Evolutionary conservation across 257 asterid genomes (phyloP).

Genomic region (Petunia secreta): DNA sequence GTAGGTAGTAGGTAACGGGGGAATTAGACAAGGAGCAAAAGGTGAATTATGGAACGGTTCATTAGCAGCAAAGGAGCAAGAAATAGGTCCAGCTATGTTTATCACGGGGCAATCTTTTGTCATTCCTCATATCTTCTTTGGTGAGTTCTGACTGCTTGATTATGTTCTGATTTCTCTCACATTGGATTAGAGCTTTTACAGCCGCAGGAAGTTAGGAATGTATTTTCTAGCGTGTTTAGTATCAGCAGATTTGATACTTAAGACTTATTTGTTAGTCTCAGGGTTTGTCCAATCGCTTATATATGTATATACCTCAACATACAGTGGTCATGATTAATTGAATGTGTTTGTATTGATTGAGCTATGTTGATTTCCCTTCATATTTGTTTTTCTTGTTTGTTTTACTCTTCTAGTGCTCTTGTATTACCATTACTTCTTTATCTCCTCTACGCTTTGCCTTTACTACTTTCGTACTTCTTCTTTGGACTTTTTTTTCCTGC

Average conservation of each 20-base stretch:
- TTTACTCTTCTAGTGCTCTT: background rate
- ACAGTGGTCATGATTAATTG: background rate
- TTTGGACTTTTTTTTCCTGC: background rate
- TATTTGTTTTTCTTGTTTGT: background rate
- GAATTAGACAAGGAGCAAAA: background rate
- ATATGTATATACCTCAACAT: background rate
- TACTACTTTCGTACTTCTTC: background rate
- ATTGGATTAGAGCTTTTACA: background rate
- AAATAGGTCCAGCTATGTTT: background rate
- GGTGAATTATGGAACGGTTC: background rate
- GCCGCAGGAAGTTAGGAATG: background rate
- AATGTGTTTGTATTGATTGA: background rate
- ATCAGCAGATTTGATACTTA: background rate
- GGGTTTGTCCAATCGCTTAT: background rate
- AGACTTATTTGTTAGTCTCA: background rate
- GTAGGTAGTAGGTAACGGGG: no score
- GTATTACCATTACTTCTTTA: background rate
- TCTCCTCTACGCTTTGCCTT: background rate
- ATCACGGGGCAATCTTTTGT: background rate
- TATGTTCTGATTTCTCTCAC: background rate
- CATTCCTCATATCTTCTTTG: conserved; percentile 3
- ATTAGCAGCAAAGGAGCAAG: conserved; percentile 3
- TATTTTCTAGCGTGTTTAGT: background rate
- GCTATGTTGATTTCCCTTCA: background rate
- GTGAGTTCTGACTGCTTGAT: background rate